A percentile compares a stretch with the other conserved stretches of the same genome.
Evolutionary conservation across 371 early-diverging fungal genomes (phyloP).

Genomic region (Mortierella sp.): DNA sequence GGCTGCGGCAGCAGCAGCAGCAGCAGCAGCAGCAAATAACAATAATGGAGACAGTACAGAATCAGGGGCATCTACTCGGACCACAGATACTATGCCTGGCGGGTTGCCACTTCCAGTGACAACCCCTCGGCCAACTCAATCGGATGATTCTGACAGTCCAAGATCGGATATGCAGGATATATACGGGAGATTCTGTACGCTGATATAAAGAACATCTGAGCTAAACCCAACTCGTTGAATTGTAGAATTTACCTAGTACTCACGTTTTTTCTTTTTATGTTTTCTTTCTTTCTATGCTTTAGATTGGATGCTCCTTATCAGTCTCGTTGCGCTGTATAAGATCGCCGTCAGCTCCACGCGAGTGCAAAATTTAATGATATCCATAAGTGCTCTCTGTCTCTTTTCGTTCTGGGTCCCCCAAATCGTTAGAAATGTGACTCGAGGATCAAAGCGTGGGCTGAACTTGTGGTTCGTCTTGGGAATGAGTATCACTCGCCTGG

Average conservation of each 20-base stretch:
- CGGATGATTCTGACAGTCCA: slow-evolving; percentile 41
- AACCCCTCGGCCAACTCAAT: slow-evolving; percentile 27
- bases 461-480: slow-evolving; percentile 71
- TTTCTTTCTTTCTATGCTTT: not conserved
- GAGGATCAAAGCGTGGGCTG: slow-evolving; percentile 74
- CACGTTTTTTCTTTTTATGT: not conserved
- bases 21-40: slow-evolving; percentile 11
- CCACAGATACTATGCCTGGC: slow-evolving; percentile 43
- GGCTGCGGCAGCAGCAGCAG: slow-evolving; percentile 17
- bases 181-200: slow-evolving; percentile 71
- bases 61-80: slow-evolving; percentile 6
- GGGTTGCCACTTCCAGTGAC: slow-evolving; percentile 50
- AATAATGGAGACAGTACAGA: not conserved
- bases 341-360: slow-evolving; percentile 68
- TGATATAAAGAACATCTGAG: not conserved
- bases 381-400: slow-evolving; percentile 62
- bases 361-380: slow-evolving; percentile 64
- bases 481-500: slow-evolving; percentile 71
- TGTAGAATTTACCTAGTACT: not conserved
- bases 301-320: slow-evolving; percentile 72
- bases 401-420: slow-evolving; percentile 90
- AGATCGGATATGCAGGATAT: slow-evolving; percentile 60
- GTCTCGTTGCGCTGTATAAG: slow-evolving; percentile 75
- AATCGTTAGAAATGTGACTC: slow-evolving; percentile 72
- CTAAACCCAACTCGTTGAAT: no score